phyloP scores from a whole-genome alignment of 305 asterid genomes.

The Fraxinus paxiana region DNA sequence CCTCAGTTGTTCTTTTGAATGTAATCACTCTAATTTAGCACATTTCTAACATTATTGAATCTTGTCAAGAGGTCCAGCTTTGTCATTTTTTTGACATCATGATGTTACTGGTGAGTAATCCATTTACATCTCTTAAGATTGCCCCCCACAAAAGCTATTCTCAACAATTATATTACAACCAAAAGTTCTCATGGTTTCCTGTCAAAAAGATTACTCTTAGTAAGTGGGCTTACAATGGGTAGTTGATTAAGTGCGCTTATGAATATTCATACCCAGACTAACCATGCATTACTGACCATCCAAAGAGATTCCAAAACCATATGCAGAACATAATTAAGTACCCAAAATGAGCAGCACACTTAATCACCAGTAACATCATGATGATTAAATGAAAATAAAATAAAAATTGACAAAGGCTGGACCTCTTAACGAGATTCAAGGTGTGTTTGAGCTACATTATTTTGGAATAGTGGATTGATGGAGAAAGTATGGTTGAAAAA shows the following conservation, averaged over 20 bases:
- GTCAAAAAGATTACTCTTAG: background rate
- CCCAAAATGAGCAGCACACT: background rate
- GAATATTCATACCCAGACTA: background rate
- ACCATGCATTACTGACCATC: background rate
- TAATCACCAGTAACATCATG: background rate
- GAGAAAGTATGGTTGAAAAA: too few relatives aligned
- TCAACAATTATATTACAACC: background rate
- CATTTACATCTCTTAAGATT: background rate
- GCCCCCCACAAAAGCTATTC: background rate
- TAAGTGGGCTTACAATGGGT: background rate
- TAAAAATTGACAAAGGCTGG: background rate
- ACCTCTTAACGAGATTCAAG: background rate
- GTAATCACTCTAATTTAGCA: background rate
- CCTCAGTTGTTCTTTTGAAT: background rate
- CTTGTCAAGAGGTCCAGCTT: background rate
- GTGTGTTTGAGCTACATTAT: too few relatives aligned
- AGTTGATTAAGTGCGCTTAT: background rate
- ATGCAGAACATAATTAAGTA: slow-evolving; percentile 1
- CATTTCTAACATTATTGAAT: background rate
- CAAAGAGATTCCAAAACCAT: background rate
- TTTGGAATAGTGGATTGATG: too few relatives aligned
- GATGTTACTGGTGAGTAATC: too few relatives aligned
- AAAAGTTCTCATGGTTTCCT: background rate
- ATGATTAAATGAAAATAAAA: background rate
- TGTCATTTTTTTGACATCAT: background rate